Evolutionary conservation across 108 stramenopile species (phyloP), one percentile per base, ranked within the genome.

Genomic region (Cyclotella atomus): DNA sequence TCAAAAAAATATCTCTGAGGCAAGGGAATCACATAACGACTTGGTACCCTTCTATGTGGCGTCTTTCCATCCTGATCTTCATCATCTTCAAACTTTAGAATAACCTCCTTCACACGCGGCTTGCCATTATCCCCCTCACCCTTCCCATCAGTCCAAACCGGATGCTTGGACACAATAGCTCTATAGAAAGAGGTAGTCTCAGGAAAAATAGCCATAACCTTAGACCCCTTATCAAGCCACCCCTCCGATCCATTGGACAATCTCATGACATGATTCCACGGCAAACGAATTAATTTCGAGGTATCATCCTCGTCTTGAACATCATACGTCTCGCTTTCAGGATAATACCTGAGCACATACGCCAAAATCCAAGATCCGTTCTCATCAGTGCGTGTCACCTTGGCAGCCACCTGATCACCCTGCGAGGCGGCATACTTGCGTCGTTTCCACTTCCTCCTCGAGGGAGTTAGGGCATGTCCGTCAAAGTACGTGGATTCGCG

Each of bases 161-260:
- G 97, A 19, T 75, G 46, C 75, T 96, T 97, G 61, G 82, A 80
- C 7, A 99, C 90, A 25, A 89, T 88, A 49, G 97, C 93, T 35
- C 93, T 84, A 80, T 99, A 99, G 68, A 99, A 99, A 16, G 85
- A 87, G 16, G 97, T 98, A 1, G 97, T 99, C 83, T 98, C 97
- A 1, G 98, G 98, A 76, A 99, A 99, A 54, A 99, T 98, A n/a
- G 98, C 98, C 93, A 98, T 95, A 63, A 96, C 95, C 41, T 85
- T 79, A 7, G 91, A 90, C 6, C 93, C 91, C 79, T 95, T 97
- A 6, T 83, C 75, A 71, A 95, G 94, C 62, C 90, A 89, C 0
- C 89, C 90, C 75, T 97, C 96, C 12, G 85, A 82, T 15, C 94
- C 96, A 2, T 81, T 92, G 23, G 76, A 74, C 45, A 97, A 70